Evolutionary conservation across 2,329 filamentous ascomycete species (phyloP).

Genomic region (Bipolaris gigantea): DNA sequence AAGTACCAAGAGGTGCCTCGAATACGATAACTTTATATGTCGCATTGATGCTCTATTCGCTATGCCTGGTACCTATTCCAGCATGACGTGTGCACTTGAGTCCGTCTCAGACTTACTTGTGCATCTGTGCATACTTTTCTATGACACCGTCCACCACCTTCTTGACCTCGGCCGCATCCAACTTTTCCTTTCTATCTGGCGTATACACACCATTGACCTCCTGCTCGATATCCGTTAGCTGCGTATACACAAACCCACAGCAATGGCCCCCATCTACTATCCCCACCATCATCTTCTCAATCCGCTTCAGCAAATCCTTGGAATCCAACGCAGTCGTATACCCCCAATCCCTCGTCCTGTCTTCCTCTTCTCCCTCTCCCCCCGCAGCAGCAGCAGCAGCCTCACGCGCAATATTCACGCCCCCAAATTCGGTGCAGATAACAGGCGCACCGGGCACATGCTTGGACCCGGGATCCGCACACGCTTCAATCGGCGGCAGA

Average conservation of each 20-base stretch:
- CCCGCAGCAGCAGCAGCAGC: constrained; percentile 28
- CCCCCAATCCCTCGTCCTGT: constrained; percentile 60
- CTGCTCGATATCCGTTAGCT: constrained; percentile 65
- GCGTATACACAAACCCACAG: constrained; percentile 68
- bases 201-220: constrained; percentile 69
- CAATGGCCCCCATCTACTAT: constrained; percentile 60
- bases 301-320: constrained; percentile 60
- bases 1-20: not conserved
- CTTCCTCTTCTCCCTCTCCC: constrained; percentile 22
- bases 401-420: constrained; percentile 63
- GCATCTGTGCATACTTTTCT: constrained; percentile 26
- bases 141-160: constrained; percentile 56
- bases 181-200: constrained; percentile 61
- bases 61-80: not conserved
- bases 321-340: constrained; percentile 67
- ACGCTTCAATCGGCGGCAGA: constrained; percentile 48
- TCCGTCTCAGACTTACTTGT: constrained; percentile 6
- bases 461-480: constrained; percentile 46
- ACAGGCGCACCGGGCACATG: constrained; percentile 61
- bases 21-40: not conserved
- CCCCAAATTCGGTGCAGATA: constrained; percentile 69
- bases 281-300: constrained; percentile 62
- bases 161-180: constrained; percentile 60
- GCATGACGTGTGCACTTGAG: not conserved
- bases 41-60: too few species aligned